Evolutionary conservation across 345 rosid genomes (phyloP).

Genomic region (Murraya paniculata): DNA sequence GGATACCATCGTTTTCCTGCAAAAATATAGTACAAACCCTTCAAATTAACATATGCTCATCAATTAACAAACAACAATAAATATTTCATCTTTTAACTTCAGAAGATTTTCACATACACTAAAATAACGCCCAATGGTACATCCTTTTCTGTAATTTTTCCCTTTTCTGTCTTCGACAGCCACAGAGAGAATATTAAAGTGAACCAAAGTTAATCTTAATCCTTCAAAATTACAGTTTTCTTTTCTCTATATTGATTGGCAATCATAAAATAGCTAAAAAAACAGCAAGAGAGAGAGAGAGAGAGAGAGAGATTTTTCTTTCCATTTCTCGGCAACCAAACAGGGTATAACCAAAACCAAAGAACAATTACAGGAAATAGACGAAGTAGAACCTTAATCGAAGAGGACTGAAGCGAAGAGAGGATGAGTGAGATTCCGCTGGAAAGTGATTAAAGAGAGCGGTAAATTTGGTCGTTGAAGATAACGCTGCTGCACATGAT

Average conservation of each 20-base stretch:
- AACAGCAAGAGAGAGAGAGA: neutral
- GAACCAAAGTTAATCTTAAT: neutral
- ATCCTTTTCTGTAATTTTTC: neutral
- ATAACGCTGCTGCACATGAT: constrained; percentile 13
- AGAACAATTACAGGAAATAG: neutral
- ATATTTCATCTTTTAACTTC: neutral
- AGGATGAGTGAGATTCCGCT: neutral
- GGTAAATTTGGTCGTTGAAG: neutral
- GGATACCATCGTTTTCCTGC: constrained; percentile 8
- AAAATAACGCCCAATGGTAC: neutral
- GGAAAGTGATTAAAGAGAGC: neutral
- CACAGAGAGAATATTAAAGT: neutral
- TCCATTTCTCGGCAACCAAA: neutral
- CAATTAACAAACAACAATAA: neutral
- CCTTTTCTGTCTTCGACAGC: neutral
- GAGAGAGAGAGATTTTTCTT: neutral
- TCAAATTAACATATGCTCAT: neutral
- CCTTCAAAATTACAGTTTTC: neutral
- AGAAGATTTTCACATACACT: neutral
- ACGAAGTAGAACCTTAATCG: neutral
- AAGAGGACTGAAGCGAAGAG: constrained; percentile 9
- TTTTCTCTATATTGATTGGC: neutral
- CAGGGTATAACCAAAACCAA: neutral
- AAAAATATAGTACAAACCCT: neutral
- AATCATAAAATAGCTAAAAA: neutral